Evolutionary conservation across 225 moss, liverwort and hornwort species (phyloP).

Genomic region (Marchantia polymorpha): DNA sequence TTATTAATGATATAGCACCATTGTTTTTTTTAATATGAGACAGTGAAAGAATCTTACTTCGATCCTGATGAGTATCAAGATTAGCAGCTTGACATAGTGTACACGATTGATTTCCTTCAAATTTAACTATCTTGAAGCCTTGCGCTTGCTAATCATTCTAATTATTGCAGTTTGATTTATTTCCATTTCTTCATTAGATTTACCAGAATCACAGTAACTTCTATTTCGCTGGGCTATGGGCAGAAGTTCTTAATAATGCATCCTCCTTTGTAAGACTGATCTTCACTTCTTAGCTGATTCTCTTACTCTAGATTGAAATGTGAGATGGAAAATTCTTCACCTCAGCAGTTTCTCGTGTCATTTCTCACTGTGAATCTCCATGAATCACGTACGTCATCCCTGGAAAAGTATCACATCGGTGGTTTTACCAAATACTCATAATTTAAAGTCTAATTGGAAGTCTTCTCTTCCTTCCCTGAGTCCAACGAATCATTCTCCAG

Average conservation of each 20-base stretch:
- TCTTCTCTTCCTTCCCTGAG: slow-evolving; percentile 44
- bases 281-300: slow-evolving; percentile 8
- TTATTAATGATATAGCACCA: no score
- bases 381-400: slow-evolving; percentile 40
- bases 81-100: no score
- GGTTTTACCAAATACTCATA: slow-evolving; percentile 40
- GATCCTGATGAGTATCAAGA: no score
- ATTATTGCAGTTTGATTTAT: no score
- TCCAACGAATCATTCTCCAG: no score
- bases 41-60: no score
- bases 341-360: slow-evolving; percentile 30
- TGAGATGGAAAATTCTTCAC: slow-evolving; percentile 18
- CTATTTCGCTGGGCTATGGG: slow-evolving; percentile 31
- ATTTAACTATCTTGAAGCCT: no score
- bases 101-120: no score
- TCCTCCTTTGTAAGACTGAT: slow-evolving; percentile 29
- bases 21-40: no score
- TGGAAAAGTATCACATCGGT: slow-evolving; percentile 41
- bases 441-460: slow-evolving; percentile 47
- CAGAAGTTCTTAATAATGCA: slow-evolving; percentile 13
- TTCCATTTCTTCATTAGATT: slow-evolving; percentile 16
- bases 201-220: slow-evolving; percentile 12
- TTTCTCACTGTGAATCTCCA: slow-evolving; percentile 38
- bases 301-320: no score
- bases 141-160: no score